Conservation (phyloP, 2,329 filamentous ascomycete species). For the Penicillium palitans region DNA sequence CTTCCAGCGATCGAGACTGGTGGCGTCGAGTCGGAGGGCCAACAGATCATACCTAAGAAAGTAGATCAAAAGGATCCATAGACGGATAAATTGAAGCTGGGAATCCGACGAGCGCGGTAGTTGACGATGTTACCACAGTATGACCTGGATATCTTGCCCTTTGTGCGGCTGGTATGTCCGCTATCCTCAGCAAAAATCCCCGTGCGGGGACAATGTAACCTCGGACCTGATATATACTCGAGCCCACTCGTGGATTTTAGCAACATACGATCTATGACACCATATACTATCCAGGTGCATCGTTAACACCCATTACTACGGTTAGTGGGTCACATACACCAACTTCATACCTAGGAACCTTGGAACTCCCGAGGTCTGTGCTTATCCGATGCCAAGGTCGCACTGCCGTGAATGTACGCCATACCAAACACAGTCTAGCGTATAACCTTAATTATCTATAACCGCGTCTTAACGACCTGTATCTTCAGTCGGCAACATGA, state of each 20-base stretch:
- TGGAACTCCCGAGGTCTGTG: no score
- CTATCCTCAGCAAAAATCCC: neutral
- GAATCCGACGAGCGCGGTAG: neutral
- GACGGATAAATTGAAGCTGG: neutral
- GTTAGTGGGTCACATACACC: no score
- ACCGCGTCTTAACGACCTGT: neutral
- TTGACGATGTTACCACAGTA: neutral
- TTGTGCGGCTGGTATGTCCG: neutral
- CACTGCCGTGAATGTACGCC: neutral
- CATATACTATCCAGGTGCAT: no score
- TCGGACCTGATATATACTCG: no score
- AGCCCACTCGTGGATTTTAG: no score
- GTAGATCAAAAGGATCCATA: no score
- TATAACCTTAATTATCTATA: slow-evolving; percentile 3
- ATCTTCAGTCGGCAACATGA: neutral
- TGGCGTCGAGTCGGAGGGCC: no score
- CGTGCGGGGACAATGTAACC: neutral
- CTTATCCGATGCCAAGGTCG: neutral
- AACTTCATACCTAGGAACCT: no score
- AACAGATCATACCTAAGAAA: no score
- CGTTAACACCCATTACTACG: no score
- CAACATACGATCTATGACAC: no score
- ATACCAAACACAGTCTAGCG: neutral
- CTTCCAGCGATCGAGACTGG: no score
- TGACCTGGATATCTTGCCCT: neutral